A percentile compares a stretch with the other conserved stretches of the same genome.
Evolutionary conservation across 2,329 filamentous ascomycete species (phyloP).

Genomic region (Cercospora zeina): DNA sequence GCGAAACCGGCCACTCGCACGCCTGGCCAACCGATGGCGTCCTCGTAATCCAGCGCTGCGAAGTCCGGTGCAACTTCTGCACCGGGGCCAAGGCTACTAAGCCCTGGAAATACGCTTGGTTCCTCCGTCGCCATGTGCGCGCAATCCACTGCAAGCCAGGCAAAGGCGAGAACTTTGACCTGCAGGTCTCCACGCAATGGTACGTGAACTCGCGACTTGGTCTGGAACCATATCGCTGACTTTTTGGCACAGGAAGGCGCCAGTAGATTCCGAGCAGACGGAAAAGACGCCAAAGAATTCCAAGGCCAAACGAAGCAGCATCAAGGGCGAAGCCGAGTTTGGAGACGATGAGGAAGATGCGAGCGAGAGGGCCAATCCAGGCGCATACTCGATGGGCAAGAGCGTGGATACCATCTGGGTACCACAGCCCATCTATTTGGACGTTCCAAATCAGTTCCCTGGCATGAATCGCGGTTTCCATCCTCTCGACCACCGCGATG

Average conservation of each 20-base stretch:
- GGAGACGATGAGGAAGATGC: not conserved
- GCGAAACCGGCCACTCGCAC: constrained; percentile 32
- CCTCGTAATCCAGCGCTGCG: constrained; percentile 35
- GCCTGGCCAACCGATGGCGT: constrained; percentile 32
- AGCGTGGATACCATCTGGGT: constrained; percentile 9
- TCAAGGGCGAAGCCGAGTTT: constrained; percentile 6
- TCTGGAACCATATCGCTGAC: not conserved
- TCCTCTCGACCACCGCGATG: not conserved
- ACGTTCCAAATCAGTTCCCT: constrained; percentile 5
- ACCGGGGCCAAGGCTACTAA: constrained; percentile 19
- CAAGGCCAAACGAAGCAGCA: not conserved
- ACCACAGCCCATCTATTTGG: constrained; percentile 3
- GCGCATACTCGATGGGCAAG: constrained; percentile 1
- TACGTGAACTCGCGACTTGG: constrained; percentile 18
- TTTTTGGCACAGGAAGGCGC: constrained; percentile 1
- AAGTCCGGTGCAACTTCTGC: constrained; percentile 35
- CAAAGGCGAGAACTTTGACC: constrained; percentile 20
- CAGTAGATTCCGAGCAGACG: not conserved
- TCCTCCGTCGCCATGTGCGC: constrained; percentile 36
- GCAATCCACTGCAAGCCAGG: constrained; percentile 30
- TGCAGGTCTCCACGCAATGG: constrained; percentile 30
- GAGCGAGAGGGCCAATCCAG: constrained; percentile 1
- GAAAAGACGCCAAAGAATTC: not conserved
- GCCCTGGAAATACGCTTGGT: constrained; percentile 36
- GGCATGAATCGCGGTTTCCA: constrained; percentile 5